Evolutionary conservation across 2,329 filamentous ascomycete genomes (phyloP).

Genomic region (Thyridium curvatum): DNA sequence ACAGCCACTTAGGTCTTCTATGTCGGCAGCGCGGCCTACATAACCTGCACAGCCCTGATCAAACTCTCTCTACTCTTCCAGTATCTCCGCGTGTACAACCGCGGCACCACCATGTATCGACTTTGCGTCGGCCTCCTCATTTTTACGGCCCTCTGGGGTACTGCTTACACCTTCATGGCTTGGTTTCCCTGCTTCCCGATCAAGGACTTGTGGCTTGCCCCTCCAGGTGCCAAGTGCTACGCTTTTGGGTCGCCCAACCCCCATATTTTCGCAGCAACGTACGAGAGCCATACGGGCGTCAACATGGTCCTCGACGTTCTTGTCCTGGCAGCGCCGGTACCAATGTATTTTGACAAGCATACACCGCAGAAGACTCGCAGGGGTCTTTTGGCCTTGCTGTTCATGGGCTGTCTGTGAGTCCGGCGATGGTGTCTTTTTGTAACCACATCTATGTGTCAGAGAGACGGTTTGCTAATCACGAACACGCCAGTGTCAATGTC

Average conservation of each 20-base stretch:
- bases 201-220: conserved; percentile 9
- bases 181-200: conserved; percentile 15
- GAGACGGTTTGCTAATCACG: too few species aligned
- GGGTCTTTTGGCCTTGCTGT: conserved; percentile 19
- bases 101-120: conserved; percentile 5
- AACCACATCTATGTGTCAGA: too few species aligned
- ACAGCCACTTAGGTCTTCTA: conserved; percentile 11
- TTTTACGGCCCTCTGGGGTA: conserved; percentile 13
- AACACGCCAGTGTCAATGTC: conserved; percentile 13
- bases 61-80: conserved; percentile 16
- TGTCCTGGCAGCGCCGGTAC: conserved; percentile 23
- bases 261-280: conserved; percentile 20
- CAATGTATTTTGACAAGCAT: conserved; percentile 20
- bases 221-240: conserved; percentile 6
- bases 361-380: conserved; percentile 13
- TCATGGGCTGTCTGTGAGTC: conserved; percentile 21
- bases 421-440: too few species aligned
- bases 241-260: conserved; percentile 8
- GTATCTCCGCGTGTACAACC: conserved; percentile 15
- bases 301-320: conserved; percentile 25
- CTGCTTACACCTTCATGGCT: conserved; percentile 11
- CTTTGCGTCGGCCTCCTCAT: conserved; percentile 10
- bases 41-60: conserved; percentile 13
- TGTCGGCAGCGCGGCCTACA: conserved; percentile 15
- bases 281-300: conserved; percentile 21